phyloP scores from a whole-genome alignment of 1,284 basidiomycete genomes.

The Hemileia vastatrix region DNA sequence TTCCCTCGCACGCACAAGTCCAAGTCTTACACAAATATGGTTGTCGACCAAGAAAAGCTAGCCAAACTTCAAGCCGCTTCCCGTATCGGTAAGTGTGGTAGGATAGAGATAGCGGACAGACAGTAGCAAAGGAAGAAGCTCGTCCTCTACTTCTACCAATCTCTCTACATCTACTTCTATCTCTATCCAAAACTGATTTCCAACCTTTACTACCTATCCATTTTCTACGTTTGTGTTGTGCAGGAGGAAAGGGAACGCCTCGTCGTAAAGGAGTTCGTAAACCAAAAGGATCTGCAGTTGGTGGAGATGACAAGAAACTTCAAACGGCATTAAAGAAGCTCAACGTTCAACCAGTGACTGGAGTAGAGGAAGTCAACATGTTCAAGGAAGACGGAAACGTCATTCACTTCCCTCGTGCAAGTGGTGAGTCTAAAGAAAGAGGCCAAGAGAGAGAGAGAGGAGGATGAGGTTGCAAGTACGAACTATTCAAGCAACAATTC shows the following conservation, averaged over 20 bases:
- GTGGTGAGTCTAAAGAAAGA: slow-evolving; percentile 82
- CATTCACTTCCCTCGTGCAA: slow-evolving; percentile 86
- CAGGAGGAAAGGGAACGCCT: slow-evolving; percentile 94
- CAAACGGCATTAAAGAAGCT: slow-evolving; percentile 92
- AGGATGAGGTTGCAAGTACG: neutral
- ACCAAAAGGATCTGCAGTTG: slow-evolving; percentile 69
- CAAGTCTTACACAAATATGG: slow-evolving; percentile 29
- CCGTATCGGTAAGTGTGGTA: slow-evolving; percentile 33
- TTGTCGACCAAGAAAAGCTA: slow-evolving; percentile 43
- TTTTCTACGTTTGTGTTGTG: neutral
- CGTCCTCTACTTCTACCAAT: neutral
- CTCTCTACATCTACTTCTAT: neutral
- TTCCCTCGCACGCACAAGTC: neutral
- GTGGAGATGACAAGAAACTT: slow-evolving; percentile 94
- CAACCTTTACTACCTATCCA: neutral
- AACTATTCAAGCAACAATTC: neutral
- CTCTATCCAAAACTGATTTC: neutral
- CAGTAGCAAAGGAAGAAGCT: no score
- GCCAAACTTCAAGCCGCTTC: slow-evolving; percentile 41
- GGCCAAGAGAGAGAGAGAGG: no score
- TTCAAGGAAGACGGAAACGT: slow-evolving; percentile 98
- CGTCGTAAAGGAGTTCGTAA: slow-evolving; percentile 93
- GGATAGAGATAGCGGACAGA: neutral
- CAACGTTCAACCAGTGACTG: slow-evolving; percentile 80
- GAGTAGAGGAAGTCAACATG: slow-evolving; percentile 99